phyloP scores from a whole-genome alignment of 192 early-diverging fungal species.

The Podila epicladia region DNA sequence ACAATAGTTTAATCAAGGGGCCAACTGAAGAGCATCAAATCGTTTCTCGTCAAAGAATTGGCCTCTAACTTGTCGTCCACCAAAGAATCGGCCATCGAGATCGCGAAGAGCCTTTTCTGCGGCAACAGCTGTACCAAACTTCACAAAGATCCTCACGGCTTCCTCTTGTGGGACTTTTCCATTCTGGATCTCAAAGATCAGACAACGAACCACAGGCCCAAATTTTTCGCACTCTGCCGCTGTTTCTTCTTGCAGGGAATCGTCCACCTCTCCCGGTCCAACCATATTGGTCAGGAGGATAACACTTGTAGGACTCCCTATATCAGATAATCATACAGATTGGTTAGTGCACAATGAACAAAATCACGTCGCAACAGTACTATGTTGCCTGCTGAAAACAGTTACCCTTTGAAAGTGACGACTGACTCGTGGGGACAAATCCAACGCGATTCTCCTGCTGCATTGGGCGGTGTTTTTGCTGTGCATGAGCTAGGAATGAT shows the following conservation, averaged over 20 bases:
- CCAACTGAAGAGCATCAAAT: slow-evolving; percentile 68
- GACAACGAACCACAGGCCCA: slow-evolving; percentile 73
- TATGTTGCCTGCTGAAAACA: no score
- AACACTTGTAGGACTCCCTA: slow-evolving; percentile 49
- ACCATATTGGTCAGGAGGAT: slow-evolving; percentile 83
- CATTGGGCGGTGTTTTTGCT: background rate
- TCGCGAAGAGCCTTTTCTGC: slow-evolving; percentile 63
- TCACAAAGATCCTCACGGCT: slow-evolving; percentile 85
- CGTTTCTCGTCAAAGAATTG: slow-evolving; percentile 66
- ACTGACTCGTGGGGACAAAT: slow-evolving; percentile 10
- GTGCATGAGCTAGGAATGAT: background rate
- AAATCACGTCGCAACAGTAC: background rate
- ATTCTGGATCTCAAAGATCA: slow-evolving; percentile 72
- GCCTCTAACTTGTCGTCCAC: slow-evolving; percentile 71
- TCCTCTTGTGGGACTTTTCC: slow-evolving; percentile 65
- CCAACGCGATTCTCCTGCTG: slow-evolving; percentile 7
- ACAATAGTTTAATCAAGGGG: slow-evolving; percentile 30
- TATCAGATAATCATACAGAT: background rate
- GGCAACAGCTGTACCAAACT: slow-evolving; percentile 62
- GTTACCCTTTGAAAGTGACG: slow-evolving; percentile 11
- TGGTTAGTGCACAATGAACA: background rate
- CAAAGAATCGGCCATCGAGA: slow-evolving; percentile 82
- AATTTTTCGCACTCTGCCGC: slow-evolving; percentile 83
- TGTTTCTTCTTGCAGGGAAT: slow-evolving; percentile 76
- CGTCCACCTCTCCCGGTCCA: slow-evolving; percentile 81